Percentiles rank a stretch among this genome's conserved stretches.
Evolutionary conservation across 305 asterid genomes (phyloP).

Genomic region (Solanum chacoense): DNA sequence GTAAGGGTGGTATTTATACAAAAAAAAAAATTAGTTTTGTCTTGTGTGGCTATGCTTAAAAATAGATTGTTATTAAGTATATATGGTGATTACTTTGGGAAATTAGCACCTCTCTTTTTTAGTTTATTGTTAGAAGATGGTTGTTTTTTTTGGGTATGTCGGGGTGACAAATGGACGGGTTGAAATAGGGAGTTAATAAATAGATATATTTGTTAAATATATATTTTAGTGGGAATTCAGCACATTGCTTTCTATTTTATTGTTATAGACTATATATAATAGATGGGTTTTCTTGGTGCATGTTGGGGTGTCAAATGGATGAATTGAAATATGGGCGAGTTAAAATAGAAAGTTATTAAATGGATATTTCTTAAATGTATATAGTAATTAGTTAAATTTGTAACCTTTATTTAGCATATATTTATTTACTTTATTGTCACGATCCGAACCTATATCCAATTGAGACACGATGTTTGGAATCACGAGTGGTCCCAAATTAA

Average conservation of each 20-base stretch:
- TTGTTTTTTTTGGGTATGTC: too few species aligned
- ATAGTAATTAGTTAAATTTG: not conserved
- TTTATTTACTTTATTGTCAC: not conserved
- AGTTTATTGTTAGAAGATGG: not conserved
- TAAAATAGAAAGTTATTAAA: not conserved
- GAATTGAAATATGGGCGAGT: not conserved
- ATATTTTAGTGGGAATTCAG: not conserved
- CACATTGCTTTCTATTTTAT: not conserved
- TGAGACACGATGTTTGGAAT: not conserved
- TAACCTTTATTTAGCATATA: not conserved
- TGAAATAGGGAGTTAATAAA: not conserved
- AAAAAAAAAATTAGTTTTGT: not conserved
- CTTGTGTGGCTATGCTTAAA: not conserved
- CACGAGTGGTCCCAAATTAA: not conserved
- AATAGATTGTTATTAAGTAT: not conserved
- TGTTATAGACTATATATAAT: not conserved
- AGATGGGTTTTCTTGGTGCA: not conserved
- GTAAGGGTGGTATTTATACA: not conserved
- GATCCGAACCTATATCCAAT: not conserved
- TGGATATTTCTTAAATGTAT: not conserved
- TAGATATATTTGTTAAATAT: not conserved
- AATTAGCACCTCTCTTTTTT: not conserved
- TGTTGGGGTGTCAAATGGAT: not conserved
- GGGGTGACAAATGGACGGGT: not conserved
- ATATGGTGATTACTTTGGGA: not conserved